Evolutionary conservation across 768 basidiomycete genomes (phyloP).

Genomic region (Pleurotus tuber-regium): DNA sequence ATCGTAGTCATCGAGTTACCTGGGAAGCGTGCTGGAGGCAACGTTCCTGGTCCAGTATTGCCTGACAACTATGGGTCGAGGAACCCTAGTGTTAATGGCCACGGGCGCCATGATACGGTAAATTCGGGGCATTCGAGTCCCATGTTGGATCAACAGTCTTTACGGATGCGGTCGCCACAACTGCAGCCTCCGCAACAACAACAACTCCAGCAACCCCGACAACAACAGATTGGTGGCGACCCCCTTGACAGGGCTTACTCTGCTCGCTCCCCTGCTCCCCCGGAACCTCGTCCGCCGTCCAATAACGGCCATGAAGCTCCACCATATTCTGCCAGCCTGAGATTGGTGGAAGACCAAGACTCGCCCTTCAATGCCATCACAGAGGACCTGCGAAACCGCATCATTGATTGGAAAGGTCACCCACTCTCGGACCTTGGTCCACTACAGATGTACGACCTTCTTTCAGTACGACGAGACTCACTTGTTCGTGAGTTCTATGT

Average conservation of each 20-base stretch:
- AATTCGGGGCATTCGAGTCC: constrained; percentile 45
- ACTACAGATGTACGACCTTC: constrained; percentile 88
- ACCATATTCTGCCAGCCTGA: constrained; percentile 19
- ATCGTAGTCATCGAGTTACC: constrained; percentile 86
- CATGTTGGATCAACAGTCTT: constrained; percentile 29
- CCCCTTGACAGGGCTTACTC: background rate
- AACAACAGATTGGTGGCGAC: background rate
- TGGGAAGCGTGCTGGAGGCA: constrained; percentile 52
- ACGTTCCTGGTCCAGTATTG: constrained; percentile 53
- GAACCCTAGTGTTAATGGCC: constrained; percentile 2
- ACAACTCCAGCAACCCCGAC: constrained; percentile 16
- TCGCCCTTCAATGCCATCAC: constrained; percentile 83
- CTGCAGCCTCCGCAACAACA: constrained; percentile 18
- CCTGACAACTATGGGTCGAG: constrained; percentile 40
- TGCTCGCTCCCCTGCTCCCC: constrained; percentile 11
- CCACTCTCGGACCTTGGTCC: constrained; percentile 86
- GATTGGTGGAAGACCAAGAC: constrained; percentile 53
- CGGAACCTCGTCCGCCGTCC: constrained; percentile 25
- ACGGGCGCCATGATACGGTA: constrained; percentile 17
- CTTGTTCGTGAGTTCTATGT: constrained; percentile 94
- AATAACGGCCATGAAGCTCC: constrained; percentile 29
- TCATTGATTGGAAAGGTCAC: constrained; percentile 96
- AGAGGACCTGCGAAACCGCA: constrained; percentile 84
- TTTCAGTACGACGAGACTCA: constrained; percentile 84
- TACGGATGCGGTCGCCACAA: constrained; percentile 20